Conservation (phyloP, 2,329 filamentous ascomycete species). For the Colletotrichum acutatum region DNA sequence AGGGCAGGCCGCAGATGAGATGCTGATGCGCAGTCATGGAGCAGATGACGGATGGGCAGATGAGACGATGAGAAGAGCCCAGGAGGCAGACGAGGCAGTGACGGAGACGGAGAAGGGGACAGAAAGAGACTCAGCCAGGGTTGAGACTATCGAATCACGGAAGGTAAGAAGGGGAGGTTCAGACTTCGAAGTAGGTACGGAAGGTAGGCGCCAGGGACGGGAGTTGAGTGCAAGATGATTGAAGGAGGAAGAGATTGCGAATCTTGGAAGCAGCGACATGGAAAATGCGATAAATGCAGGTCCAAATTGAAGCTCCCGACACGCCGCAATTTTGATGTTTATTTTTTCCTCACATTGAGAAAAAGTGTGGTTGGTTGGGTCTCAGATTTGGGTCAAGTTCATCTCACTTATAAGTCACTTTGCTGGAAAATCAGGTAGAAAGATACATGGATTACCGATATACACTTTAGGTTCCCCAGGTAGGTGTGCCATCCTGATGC, state of each 20-base stretch:
- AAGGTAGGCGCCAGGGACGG: neutral
- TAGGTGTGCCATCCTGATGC: neutral
- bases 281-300: constrained; percentile 23
- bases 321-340: neutral
- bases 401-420: neutral
- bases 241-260: constrained; percentile 34
- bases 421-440: neutral
- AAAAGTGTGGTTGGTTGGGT: neutral
- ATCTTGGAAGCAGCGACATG: constrained; percentile 17
- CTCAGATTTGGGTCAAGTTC: neutral
- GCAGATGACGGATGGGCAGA: neutral
- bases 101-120: neutral
- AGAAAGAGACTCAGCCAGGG: neutral
- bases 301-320: constrained; percentile 3
- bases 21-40: neutral
- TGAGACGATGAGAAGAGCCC: neutral
- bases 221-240: neutral
- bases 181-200: no score
- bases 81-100: neutral
- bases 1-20: constrained; percentile 4
- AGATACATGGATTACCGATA: neutral
- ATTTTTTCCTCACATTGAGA: neutral
- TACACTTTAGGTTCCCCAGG: neutral
- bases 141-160: neutral
- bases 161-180: neutral